Percentiles rank a stretch among this genome's conserved stretches.
phyloP scores from a whole-genome alignment of 2,329 filamentous ascomycete genomes.

The Coniosporium tulheliwenetii region DNA sequence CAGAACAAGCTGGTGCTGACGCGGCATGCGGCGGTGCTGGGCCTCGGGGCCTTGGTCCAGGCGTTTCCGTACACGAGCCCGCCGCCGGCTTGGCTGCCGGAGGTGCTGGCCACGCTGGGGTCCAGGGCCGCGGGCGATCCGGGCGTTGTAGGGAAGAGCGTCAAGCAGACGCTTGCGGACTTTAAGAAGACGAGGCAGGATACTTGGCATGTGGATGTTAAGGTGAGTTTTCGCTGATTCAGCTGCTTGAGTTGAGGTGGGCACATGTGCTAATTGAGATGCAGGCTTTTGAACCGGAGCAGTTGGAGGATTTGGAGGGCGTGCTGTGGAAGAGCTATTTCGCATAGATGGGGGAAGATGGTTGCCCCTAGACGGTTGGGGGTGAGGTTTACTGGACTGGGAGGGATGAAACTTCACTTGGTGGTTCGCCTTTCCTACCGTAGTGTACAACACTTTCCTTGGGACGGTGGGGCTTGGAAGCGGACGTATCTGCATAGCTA shows the following conservation, averaged over 20 bases:
- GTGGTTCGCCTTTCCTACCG: no score
- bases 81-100: constrained; percentile 85
- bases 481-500: no score
- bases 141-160: constrained; percentile 87
- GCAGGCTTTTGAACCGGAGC: constrained; percentile 71
- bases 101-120: constrained; percentile 73
- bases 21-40: constrained; percentile 81
- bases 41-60: constrained; percentile 78
- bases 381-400: no score
- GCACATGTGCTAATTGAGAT: constrained; percentile 3
- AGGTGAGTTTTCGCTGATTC: constrained; percentile 43
- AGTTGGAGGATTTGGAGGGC: constrained; percentile 87
- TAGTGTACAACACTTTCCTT: no score
- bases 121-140: constrained; percentile 74
- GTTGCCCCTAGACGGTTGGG: no score
- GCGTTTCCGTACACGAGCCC: constrained; percentile 94
- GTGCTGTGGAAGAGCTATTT: constrained; percentile 99
- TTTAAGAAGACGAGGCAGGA: constrained; percentile 99
- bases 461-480: no score
- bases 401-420: no score
- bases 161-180: constrained; percentile 84
- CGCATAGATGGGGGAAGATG: constrained; percentile 36
- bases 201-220: constrained; percentile 95
- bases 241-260: constrained; percentile 4
- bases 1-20: constrained; percentile 63